Base-by-base conservation (phyloP, 148 eudicot species). In the Fagopyrum tataricum region DNA sequence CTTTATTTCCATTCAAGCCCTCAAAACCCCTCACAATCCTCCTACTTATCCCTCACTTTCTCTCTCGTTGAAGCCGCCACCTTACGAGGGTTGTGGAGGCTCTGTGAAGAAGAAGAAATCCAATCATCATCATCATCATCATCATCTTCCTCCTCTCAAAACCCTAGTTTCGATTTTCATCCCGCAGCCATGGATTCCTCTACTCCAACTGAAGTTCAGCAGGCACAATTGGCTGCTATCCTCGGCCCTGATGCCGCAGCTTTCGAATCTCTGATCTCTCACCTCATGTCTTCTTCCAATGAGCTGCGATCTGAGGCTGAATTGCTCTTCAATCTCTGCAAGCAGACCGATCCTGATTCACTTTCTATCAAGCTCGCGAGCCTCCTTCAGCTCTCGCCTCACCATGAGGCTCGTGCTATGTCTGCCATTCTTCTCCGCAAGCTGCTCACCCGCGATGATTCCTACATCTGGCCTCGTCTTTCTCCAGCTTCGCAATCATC, bases 261-360 rank as follows among this genome's bases (percentile, higher is more conserved):
- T 0, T 90, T 93, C 81, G 98, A 93, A 73, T 75, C 92, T 59
- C 83, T 93, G 37, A 86, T 93, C 2, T 88, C 98, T 0, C 85
- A 86, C 20, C 86, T 93, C 7, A 90, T 93, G 98, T 86, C 96
- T 0, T 73, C 96, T 13, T 76, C 86, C 26, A 93, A 93, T 84
- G 92, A 90, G 53, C 89, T 82, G 26, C 89, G 96, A 11, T 86
- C 98, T 1, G 85, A 87, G 71, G 96, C 98, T 4, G 98, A 90
- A 69, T 18, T 75, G 14, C 66, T 86, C 59, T 93, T 89, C 87
- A 90, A 90, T 48, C 86, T 90, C 51, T 82, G 89, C 79, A 87
- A 85, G 70, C 85, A 84, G 41, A 77, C 81, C 72, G 87, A 93
- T 72, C 98, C 98, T 0, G 83, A 90, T 70, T 80, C 90, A 1